phyloP scores from a whole-genome alignment of 441 rosid species.

The Bocquillonia castaneifolia region DNA sequence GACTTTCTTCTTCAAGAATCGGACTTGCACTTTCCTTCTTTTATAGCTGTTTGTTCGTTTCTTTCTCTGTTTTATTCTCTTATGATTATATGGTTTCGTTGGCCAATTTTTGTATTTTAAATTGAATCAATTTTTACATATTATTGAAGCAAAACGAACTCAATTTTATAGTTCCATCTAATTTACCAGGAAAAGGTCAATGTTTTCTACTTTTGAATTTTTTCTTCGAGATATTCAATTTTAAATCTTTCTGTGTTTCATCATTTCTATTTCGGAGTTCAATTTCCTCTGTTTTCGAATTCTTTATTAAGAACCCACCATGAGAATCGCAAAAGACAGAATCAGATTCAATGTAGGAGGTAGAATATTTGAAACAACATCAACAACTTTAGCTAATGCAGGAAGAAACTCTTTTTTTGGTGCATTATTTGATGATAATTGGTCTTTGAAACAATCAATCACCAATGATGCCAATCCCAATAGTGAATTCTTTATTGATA shows the following conservation, averaged over 20 bases:
- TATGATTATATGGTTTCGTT: constrained; percentile 6
- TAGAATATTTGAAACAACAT: constrained; percentile 71
- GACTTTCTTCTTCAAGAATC: neutral
- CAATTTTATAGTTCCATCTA: no score
- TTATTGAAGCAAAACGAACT: no score
- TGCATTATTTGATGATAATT: constrained; percentile 64
- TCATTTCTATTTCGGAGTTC: neutral
- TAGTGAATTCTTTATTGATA: constrained; percentile 55
- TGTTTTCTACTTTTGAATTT: no score
- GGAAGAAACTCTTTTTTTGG: constrained; percentile 88
- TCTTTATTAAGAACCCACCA: constrained; percentile 17
- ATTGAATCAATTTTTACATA: no score
- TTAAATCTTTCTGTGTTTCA: neutral
- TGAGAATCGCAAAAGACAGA: constrained; percentile 67
- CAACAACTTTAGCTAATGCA: constrained; percentile 84
- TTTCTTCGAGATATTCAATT: no score
- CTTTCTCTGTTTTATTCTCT: neutral
- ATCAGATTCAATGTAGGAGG: constrained; percentile 88
- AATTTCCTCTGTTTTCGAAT: constrained; percentile 12
- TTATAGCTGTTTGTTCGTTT: neutral
- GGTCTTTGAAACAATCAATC: constrained; percentile 40
- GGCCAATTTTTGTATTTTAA: neutral
- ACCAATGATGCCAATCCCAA: constrained; percentile 21
- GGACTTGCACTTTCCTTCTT: neutral
- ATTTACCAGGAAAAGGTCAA: no score